Percentiles rank a stretch among this genome's conserved stretches.
phyloP scores from a whole-genome alignment of 306 rosid species.

The Castanea crenata region DNA sequence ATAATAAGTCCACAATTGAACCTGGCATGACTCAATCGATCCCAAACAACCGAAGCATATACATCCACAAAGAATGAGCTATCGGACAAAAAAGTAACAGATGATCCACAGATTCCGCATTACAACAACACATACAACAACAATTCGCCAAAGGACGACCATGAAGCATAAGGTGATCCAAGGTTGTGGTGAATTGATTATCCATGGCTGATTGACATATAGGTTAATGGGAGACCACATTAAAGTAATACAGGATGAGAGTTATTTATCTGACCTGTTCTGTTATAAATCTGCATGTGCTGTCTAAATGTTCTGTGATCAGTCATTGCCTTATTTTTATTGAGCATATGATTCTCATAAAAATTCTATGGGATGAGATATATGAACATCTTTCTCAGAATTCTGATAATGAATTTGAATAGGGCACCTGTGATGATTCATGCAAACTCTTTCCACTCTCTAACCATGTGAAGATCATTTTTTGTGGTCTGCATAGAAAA shows the following conservation, averaged over 20 bases:
- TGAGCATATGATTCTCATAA: not conserved
- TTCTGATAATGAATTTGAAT: not conserved
- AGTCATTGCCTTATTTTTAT: not conserved
- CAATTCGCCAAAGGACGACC: too few relatives aligned
- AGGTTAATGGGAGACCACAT: not conserved
- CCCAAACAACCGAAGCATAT: too few relatives aligned
- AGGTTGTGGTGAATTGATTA: not conserved
- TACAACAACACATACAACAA: too few relatives aligned
- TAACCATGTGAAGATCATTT: not conserved
- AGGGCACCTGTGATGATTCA: not conserved
- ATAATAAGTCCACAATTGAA: too few relatives aligned
- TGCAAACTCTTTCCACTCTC: not conserved
- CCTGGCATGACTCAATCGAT: too few relatives aligned
- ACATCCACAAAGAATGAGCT: too few relatives aligned
- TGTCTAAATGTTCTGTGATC: not conserved
- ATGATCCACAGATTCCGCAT: too few relatives aligned
- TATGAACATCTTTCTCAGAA: not conserved
- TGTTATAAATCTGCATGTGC: not conserved
- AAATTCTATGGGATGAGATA: not conserved
- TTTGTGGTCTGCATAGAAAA: not conserved
- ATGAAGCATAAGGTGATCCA: too few relatives aligned
- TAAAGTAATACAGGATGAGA: not conserved
- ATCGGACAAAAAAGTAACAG: too few relatives aligned
- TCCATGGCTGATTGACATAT: not conserved
- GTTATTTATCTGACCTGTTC: not conserved